Conservation (phyloP, 192 early-diverging fungal species). For the Hyaloraphidium curvatum region DNA sequence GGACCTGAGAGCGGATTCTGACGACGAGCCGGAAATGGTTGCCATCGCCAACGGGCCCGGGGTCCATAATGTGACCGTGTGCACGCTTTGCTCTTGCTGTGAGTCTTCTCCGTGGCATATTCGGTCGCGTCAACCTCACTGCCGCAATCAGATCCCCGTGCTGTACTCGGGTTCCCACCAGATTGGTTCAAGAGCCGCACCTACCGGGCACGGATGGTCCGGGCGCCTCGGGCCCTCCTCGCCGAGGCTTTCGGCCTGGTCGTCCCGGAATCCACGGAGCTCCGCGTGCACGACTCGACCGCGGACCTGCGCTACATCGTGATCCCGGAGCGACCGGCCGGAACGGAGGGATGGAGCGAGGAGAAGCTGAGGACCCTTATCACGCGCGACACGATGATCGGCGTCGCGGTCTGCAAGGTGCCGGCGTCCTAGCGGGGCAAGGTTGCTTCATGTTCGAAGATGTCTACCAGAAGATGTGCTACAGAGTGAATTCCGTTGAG, state of each 20-base stretch:
- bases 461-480: too few species aligned
- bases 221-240: background rate
- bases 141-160: too few species aligned
- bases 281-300: background rate
- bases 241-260: background rate
- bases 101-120: too few species aligned
- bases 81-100: slow-evolving; percentile 4
- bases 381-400: background rate
- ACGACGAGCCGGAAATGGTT: background rate
- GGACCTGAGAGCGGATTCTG: too few species aligned
- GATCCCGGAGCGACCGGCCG: background rate
- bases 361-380: background rate
- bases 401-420: background rate
- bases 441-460: too few species aligned
- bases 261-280: background rate
- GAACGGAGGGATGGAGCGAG: background rate
- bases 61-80: slow-evolving; percentile 1
- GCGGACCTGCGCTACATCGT: background rate
- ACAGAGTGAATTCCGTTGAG: too few species aligned
- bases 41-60: background rate
- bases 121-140: too few species aligned
- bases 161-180: background rate
- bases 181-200: background rate
- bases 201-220: background rate
- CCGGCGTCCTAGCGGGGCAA: too few species aligned